Conservation (phyloP, 495 filamentous ascomycete species). For the Hyaloscypha hepaticicola region DNA sequence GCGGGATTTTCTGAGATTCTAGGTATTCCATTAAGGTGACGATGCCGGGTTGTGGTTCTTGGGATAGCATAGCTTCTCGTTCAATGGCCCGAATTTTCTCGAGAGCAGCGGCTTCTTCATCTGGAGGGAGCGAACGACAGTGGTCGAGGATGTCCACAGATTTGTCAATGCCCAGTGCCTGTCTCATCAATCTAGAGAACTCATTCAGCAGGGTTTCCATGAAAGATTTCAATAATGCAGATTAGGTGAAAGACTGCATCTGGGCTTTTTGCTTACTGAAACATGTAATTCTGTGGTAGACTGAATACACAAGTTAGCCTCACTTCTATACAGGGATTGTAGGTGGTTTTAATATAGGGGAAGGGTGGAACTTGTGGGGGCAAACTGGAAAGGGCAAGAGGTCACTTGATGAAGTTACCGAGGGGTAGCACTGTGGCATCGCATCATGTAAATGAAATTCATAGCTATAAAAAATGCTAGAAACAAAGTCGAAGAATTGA, state of each 20-base stretch:
- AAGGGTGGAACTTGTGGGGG: not conserved
- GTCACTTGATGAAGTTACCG: not conserved
- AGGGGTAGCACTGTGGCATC: not conserved
- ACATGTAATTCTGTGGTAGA: conserved; percentile 94
- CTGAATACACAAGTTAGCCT: conserved; percentile 40
- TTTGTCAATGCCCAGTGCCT: conserved; percentile 61
- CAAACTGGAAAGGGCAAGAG: not conserved
- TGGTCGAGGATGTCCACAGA: conserved; percentile 82
- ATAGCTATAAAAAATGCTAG: not conserved
- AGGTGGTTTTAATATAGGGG: not conserved
- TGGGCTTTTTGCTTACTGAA: conserved; percentile 38
- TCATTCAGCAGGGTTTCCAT: not conserved
- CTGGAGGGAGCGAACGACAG: conserved; percentile 67
- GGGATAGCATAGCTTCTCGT: conserved; percentile 69
- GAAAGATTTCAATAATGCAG: not conserved
- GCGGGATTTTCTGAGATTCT: conserved; percentile 59
- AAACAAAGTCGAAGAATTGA: not conserved
- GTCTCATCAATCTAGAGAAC: conserved; percentile 62
- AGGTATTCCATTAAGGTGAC: conserved; percentile 75
- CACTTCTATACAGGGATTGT: not conserved
- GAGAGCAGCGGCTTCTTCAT: conserved; percentile 49
- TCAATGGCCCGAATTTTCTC: conserved; percentile 76
- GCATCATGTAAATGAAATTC: not conserved
- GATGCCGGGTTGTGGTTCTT: conserved; percentile 80
- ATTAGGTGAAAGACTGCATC: not conserved